Conservation (phyloP, 257 asterid species). For the Solanum megistacrolobum region DNA sequence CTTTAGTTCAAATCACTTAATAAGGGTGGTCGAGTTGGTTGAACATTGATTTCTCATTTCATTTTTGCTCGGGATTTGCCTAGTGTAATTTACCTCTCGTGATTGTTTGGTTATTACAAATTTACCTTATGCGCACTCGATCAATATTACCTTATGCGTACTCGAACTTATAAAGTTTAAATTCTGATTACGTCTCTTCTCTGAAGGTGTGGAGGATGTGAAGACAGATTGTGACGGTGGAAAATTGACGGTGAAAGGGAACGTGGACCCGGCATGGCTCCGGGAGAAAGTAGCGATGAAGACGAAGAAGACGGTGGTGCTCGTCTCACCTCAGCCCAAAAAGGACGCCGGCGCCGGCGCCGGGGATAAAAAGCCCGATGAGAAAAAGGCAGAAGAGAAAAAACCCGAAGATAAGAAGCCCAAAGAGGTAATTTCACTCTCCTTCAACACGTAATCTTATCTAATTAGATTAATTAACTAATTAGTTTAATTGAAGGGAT, state of each 20-base stretch:
- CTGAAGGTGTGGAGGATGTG: slow-evolving; percentile 69
- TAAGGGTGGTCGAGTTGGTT: neutral
- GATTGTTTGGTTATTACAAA: too few species aligned
- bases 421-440: slow-evolving; percentile 35
- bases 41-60: neutral
- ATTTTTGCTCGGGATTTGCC: neutral
- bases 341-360: slow-evolving; percentile 11
- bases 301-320: slow-evolving; percentile 83
- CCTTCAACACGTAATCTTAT: neutral
- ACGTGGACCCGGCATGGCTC: slow-evolving; percentile 68
- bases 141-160: too few species aligned
- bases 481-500: neutral
- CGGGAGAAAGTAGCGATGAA: slow-evolving; percentile 54
- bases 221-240: slow-evolving; percentile 50
- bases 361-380: slow-evolving; percentile 39
- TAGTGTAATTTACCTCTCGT: too few species aligned
- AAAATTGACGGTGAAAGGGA: slow-evolving; percentile 78
- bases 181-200: neutral
- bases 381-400: slow-evolving; percentile 38
- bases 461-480: neutral
- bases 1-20: too few species aligned
- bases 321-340: slow-evolving; percentile 70
- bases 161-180: neutral
- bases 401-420: slow-evolving; percentile 41
- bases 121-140: too few species aligned